Evolutionary conservation across 805 yeast species (phyloP).

Genomic region (Lachancea nothofagi): DNA sequence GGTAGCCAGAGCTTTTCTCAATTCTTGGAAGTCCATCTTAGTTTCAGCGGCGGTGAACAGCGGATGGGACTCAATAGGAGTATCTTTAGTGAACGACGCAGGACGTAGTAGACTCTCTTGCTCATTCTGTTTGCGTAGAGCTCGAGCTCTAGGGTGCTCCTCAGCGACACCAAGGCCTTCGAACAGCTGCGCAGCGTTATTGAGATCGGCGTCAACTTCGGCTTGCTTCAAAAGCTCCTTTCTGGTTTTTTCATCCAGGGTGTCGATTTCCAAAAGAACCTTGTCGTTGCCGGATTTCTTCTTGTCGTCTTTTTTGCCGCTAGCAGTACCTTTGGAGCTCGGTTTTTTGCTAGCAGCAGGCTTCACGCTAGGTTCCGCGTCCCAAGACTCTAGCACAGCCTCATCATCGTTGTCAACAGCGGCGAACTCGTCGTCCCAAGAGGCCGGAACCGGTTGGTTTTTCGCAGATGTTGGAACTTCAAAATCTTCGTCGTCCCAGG

Average conservation of each 20-base stretch:
- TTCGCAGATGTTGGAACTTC: slow-evolving; percentile 53
- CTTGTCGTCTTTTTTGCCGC: slow-evolving; percentile 25
- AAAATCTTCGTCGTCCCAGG: slow-evolving; percentile 83
- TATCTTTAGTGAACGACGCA: slow-evolving; percentile 34
- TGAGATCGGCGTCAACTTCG: slow-evolving; percentile 78
- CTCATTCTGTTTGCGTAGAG: slow-evolving; percentile 34
- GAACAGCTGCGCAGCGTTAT: slow-evolving; percentile 88
- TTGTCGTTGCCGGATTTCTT: slow-evolving; percentile 36
- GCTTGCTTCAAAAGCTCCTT: slow-evolving; percentile 71
- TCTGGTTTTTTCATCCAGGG: slow-evolving; percentile 68
- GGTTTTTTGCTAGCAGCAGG: slow-evolving; percentile 47
- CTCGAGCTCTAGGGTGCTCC: slow-evolving; percentile 41
- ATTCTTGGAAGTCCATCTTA: slow-evolving; percentile 71
- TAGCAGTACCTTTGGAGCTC: slow-evolving; percentile 30
- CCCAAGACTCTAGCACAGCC: slow-evolving; percentile 86
- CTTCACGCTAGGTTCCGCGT: slow-evolving; percentile 45
- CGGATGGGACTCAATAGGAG: slow-evolving; percentile 73
- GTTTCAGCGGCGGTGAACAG: slow-evolving; percentile 68
- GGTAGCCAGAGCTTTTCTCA: slow-evolving; percentile 65
- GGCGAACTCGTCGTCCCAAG: slow-evolving; percentile 75
- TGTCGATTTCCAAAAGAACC: slow-evolving; percentile 53
- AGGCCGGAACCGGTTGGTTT: slow-evolving; percentile 50
- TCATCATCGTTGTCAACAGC: slow-evolving; percentile 47
- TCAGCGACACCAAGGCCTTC: slow-evolving; percentile 60
- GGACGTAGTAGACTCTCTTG: slow-evolving; percentile 27